These are phyloP conservation scores for Cyberlindnera euphorbiiphila DNA, from an alignment of 805 yeast species.

Conservation along the genomic window DNA sequence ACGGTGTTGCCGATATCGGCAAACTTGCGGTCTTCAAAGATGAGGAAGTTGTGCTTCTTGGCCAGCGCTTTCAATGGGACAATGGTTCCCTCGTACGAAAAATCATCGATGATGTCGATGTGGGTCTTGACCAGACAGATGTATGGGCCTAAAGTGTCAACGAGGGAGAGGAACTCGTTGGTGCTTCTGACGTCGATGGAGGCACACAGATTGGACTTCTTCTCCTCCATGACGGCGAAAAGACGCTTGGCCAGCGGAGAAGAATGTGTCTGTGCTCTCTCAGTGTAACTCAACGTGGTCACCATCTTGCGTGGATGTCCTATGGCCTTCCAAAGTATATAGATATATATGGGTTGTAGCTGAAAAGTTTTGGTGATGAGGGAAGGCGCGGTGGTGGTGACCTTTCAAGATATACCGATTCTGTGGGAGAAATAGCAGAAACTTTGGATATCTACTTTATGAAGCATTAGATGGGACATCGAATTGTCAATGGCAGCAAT, in stretches of 20 bases:
- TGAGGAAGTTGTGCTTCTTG: slow-evolving; percentile 78
- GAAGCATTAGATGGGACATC: too few relatives aligned
- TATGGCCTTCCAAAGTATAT: too few relatives aligned
- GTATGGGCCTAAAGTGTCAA: slow-evolving; percentile 84
- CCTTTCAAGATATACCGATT: too few relatives aligned
- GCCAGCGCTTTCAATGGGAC: slow-evolving; percentile 70
- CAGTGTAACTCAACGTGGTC: slow-evolving; percentile 45
- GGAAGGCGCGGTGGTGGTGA: not conserved
- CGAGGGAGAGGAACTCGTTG: slow-evolving; percentile 61
- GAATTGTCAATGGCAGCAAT: too few relatives aligned
- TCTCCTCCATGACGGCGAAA: slow-evolving; percentile 67
- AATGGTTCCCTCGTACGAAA: slow-evolving; percentile 74
- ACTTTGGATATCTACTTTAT: too few relatives aligned
- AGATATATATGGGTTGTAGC: too few relatives aligned
- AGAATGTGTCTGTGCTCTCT: slow-evolving; percentile 66
- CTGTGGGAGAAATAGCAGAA: too few relatives aligned
- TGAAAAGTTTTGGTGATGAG: not conserved
- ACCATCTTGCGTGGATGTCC: too few relatives aligned
- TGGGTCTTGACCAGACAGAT: slow-evolving; percentile 93
- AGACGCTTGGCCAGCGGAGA: slow-evolving; percentile 80
- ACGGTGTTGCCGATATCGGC: slow-evolving; percentile 99
- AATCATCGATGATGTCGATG: slow-evolving; percentile 88
- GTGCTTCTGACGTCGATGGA: slow-evolving; percentile 88
- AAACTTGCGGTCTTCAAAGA: slow-evolving; percentile 96
- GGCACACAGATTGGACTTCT: slow-evolving; percentile 89